phyloP scores from a whole-genome alignment of 768 basidiomycete genomes.

The Boletus rubroflammeus region DNA sequence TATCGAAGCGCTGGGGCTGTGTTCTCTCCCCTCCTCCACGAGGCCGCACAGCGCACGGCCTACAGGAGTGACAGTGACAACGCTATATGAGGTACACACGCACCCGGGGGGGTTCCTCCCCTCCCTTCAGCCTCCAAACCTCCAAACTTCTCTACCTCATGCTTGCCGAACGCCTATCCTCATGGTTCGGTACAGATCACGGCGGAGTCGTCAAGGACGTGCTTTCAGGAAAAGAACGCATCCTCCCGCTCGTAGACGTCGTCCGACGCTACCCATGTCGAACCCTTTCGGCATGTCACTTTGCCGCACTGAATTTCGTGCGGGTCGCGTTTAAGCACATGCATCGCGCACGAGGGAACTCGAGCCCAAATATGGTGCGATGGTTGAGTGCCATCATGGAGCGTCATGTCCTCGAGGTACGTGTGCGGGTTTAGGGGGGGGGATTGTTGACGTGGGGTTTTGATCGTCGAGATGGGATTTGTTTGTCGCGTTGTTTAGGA shows the following conservation, averaged over 20 bases:
- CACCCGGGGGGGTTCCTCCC: not conserved
- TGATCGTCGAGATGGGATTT: not conserved
- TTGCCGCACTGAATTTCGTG: slow-evolving; percentile 62
- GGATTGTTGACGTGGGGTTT: not conserved
- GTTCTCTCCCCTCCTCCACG: slow-evolving; percentile 7
- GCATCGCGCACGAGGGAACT: slow-evolving; percentile 2
- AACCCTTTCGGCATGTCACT: slow-evolving; percentile 48
- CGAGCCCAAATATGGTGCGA: not conserved
- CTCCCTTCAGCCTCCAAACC: not conserved
- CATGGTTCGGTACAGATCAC: slow-evolving; percentile 12
- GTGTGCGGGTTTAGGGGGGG: slow-evolving; percentile 6
- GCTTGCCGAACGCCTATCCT: slow-evolving; percentile 12
- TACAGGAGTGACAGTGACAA: not conserved
- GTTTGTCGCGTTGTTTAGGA: slow-evolving; percentile 35
- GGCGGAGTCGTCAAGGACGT: slow-evolving; percentile 16
- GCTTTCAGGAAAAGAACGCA: slow-evolving; percentile 34
- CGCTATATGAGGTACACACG: slow-evolving; percentile 15
- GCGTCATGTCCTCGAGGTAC: slow-evolving; percentile 19
- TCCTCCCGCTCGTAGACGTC: slow-evolving; percentile 44
- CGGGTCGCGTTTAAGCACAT: slow-evolving; percentile 40
- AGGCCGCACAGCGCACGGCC: slow-evolving; percentile 3
- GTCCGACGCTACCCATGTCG: slow-evolving; percentile 44
- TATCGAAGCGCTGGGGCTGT: slow-evolving; percentile 5
- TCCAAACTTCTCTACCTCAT: not conserved
- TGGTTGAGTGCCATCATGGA: slow-evolving; percentile 16